Conservation (phyloP, 2,329 filamentous ascomycete genomes). For the Penicillium rolfsii region DNA sequence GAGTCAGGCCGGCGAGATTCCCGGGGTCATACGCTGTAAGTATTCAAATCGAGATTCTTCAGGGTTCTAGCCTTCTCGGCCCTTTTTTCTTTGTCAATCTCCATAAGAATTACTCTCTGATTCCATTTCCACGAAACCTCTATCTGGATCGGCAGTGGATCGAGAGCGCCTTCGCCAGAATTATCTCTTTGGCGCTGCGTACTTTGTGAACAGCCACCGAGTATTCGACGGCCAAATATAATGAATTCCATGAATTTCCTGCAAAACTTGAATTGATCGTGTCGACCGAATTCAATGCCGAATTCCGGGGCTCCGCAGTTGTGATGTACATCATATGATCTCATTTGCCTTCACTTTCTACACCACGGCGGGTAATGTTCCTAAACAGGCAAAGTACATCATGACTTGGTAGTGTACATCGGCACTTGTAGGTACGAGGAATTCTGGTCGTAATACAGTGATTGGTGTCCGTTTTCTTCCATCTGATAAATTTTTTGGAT, state of each 20-base stretch:
- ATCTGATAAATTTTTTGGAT: background rate
- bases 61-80: background rate
- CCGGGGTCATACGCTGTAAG: conserved; percentile 8
- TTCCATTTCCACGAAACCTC: background rate
- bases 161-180: conserved; percentile 4
- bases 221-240: background rate
- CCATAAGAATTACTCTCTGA: no score
- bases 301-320: background rate
- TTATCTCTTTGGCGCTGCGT: conserved; percentile 4
- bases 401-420: background rate
- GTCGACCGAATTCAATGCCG: conserved; percentile 4
- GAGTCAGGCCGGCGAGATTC: conserved; percentile 16
- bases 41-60: no score
- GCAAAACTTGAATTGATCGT: background rate
- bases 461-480: background rate
- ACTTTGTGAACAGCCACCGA: background rate
- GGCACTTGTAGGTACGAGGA: background rate
- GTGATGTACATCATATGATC: conserved; percentile 7
- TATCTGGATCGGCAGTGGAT: conserved; percentile 8
- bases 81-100: background rate
- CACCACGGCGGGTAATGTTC: conserved; percentile 12
- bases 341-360: conserved; percentile 10
- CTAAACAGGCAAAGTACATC: background rate
- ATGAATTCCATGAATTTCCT: no score
- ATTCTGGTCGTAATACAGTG: background rate